A percentile compares a stretch with the other conserved stretches of the same genome.
Conservation (phyloP, 169 alveolate species). For the Neospora caninum region DNA sequence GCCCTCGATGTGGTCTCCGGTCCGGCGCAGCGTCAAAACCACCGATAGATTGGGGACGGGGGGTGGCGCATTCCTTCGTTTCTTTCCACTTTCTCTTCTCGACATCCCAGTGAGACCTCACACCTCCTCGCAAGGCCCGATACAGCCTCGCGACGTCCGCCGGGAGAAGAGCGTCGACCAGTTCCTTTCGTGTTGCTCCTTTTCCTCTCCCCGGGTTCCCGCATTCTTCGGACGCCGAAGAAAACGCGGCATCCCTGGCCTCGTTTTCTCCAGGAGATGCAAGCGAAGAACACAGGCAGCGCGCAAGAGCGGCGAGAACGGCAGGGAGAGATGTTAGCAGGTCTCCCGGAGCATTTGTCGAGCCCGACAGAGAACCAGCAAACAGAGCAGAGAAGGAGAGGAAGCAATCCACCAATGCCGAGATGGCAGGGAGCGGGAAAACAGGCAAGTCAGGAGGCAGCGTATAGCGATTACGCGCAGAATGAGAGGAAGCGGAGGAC, state of each 20-base stretch:
- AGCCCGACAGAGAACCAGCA: neutral
- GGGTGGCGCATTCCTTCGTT: too few species aligned
- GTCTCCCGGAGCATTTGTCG: neutral
- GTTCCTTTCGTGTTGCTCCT: neutral
- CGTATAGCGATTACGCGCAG: neutral
- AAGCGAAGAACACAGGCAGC: neutral
- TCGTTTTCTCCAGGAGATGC: neutral
- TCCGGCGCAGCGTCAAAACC: too few species aligned
- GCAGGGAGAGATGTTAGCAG: neutral
- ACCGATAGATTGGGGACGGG: too few species aligned
- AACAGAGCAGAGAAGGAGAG: neutral
- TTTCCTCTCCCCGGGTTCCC: neutral
- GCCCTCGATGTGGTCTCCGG: too few species aligned
- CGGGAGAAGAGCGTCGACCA: neutral
- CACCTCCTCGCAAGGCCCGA: constrained; percentile 1
- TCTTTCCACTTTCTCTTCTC: neutral
- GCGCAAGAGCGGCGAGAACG: constrained; percentile 10
- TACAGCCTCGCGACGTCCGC: constrained; percentile 19
- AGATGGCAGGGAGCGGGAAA: neutral
- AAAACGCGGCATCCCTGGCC: neutral
- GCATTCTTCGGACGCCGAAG: neutral
- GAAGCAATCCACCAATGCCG: constrained; percentile 17
- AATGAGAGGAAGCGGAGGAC: neutral
- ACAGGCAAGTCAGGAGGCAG: neutral
- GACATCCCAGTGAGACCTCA: constrained; percentile 6